Evolutionary conservation across 306 rosid species (phyloP).

Genomic region (Argentina anserina): DNA sequence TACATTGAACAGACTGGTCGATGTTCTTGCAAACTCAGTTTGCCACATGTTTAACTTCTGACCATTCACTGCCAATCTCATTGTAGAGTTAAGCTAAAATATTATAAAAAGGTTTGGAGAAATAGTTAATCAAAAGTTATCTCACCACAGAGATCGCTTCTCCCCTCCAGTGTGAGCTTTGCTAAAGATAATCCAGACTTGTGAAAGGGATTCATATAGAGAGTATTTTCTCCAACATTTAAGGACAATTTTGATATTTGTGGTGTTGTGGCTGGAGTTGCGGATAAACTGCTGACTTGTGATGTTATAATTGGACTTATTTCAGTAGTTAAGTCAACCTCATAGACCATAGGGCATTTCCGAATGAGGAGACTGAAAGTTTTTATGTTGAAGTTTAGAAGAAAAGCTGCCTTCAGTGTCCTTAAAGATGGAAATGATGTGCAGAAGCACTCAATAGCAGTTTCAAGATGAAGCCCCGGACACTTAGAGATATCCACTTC

Average conservation of each 20-base stretch:
- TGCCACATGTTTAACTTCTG: neutral
- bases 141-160: conserved; percentile 70
- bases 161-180: conserved; percentile 71
- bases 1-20: neutral
- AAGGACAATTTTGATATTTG: conserved; percentile 31
- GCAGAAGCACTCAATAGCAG: conserved; percentile 57
- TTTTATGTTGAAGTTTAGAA: conserved; percentile 41
- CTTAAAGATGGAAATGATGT: conserved; percentile 63
- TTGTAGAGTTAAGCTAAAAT: neutral
- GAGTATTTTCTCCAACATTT: conserved; percentile 17
- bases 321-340: conserved; percentile 68
- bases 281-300: conserved; percentile 39
- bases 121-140: conserved; percentile 15
- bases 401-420: conserved; percentile 60
- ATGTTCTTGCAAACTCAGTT: neutral
- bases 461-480: conserved; percentile 45
- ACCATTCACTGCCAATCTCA: neutral
- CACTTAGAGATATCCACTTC: conserved; percentile 84
- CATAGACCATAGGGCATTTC: conserved; percentile 52
- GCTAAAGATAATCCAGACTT: conserved; percentile 34
- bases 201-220: conserved; percentile 29
- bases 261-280: conserved; percentile 33
- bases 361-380: conserved; percentile 39
- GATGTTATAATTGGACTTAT: conserved; percentile 57
- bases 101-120: neutral